Conservation (phyloP, 2,329 filamentous ascomycete genomes). For the Fusarium nelsonii region DNA sequence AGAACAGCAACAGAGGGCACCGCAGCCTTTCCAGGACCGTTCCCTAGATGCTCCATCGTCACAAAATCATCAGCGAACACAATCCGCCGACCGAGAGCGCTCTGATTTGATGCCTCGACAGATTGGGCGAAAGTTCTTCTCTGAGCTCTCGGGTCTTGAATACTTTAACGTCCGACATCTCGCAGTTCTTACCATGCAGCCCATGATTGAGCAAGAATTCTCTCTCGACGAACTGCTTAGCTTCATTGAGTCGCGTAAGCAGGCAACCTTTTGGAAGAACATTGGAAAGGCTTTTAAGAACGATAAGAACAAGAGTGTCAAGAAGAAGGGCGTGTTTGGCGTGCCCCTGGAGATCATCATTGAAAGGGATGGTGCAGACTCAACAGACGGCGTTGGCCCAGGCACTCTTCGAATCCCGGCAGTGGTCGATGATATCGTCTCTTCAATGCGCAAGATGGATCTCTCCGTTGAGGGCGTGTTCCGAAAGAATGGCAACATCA, state of each 20-base stretch:
- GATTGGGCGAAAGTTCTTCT: conserved; percentile 86
- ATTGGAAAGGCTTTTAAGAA: conserved; percentile 97
- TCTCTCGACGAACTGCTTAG: conserved; percentile 92
- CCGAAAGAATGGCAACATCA: conserved; percentile 99
- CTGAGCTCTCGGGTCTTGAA: conserved; percentile 92
- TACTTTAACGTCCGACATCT: conserved; percentile 98
- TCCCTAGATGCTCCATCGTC: conserved; percentile 62
- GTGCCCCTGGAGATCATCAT: conserved; percentile 89
- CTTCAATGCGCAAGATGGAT: conserved; percentile 98
- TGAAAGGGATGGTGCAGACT: conserved; percentile 94
- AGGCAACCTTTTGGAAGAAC: conserved; percentile 96
- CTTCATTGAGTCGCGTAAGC: conserved; percentile 91
- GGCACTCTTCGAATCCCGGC: conserved; percentile 90
- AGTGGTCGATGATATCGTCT: conserved; percentile 94
- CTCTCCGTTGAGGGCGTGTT: conserved; percentile 99
- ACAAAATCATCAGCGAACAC: conserved; percentile 76
- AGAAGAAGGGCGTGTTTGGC: conserved; percentile 95
- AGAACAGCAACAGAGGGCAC: conserved; percentile 80
- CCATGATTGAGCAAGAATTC: conserved; percentile 89
- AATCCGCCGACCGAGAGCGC: conserved; percentile 64
- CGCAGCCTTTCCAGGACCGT: conserved; percentile 38
- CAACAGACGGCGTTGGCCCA: conserved; percentile 95
- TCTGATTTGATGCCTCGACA: conserved; percentile 67
- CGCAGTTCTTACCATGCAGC: conserved; percentile 94
- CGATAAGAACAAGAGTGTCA: conserved; percentile 79